phyloP scores from a whole-genome alignment of 148 eudicot genomes.

The Cornus suecica region DNA sequence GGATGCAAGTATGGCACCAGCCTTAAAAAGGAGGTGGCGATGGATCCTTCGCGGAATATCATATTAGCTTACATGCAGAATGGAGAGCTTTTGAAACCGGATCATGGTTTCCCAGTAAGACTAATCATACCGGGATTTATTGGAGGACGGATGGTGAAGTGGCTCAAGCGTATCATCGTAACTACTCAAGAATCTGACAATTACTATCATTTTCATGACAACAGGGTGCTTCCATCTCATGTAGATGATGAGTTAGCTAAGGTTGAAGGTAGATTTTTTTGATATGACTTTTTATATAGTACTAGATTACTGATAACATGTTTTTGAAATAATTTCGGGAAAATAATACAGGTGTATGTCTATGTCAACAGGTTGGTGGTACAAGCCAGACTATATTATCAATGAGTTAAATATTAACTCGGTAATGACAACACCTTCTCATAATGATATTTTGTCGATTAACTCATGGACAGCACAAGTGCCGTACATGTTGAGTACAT shows the following conservation, averaged over 20 bases:
- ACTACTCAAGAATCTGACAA: constrained; percentile 62
- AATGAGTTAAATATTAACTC: constrained; percentile 91
- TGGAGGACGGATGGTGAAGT: constrained; percentile 92
- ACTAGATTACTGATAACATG: neutral
- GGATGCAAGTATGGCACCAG: constrained; percentile 94
- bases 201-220: constrained; percentile 82
- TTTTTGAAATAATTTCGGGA: neutral
- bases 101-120: constrained; percentile 81
- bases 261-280: constrained; percentile 71
- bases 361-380: constrained; percentile 87
- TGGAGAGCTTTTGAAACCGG: constrained; percentile 58
- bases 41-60: constrained; percentile 80
- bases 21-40: constrained; percentile 52
- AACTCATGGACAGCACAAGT: constrained; percentile 71
- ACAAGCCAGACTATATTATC: constrained; percentile 78
- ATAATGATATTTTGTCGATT: constrained; percentile 74
- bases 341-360: neutral
- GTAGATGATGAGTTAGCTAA: constrained; percentile 89
- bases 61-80: constrained; percentile 88
- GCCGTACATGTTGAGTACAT: constrained; percentile 85
- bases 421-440: constrained; percentile 86
- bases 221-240: constrained; percentile 76
- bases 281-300: too few species aligned
- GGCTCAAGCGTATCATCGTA: constrained; percentile 72
- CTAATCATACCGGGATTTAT: constrained; percentile 86